Evolutionary conservation across 176 grass and related monocot genomes (phyloP).

Genomic region (Bothriochloa decipiens): DNA sequence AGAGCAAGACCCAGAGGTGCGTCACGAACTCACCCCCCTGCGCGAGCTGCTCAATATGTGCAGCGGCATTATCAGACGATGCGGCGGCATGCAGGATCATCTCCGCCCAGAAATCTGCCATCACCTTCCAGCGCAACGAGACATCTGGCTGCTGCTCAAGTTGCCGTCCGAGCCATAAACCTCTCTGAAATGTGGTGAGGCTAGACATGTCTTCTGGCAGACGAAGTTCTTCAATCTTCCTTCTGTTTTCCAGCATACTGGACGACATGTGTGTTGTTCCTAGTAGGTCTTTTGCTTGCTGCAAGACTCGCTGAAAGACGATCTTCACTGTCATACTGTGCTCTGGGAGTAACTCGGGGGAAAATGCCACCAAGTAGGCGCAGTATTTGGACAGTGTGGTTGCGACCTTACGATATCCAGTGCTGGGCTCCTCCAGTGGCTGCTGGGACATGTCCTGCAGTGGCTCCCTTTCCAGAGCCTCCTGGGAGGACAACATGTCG

Average conservation of each 20-base stretch:
- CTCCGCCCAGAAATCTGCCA: neutral
- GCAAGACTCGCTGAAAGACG: neutral
- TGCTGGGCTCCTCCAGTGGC: neutral
- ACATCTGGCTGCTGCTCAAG: neutral
- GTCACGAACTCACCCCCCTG: neutral
- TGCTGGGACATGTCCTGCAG: neutral
- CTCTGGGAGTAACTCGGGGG: neutral
- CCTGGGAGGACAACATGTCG: neutral
- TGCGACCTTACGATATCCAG: neutral
- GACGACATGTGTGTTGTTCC: neutral
- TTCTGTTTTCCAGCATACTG: neutral
- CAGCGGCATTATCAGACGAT: neutral
- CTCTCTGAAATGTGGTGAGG: neutral
- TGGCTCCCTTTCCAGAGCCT: too few species aligned
- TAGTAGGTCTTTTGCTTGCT: neutral
- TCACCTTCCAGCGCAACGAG: neutral
- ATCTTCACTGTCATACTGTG: neutral
- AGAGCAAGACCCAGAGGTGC: constrained; percentile 2
- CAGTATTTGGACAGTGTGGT: neutral
- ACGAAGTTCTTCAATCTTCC: neutral
- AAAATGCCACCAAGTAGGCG: constrained; percentile 11
- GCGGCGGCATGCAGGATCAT: neutral
- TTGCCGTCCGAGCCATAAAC: neutral
- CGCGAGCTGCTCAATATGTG: neutral
- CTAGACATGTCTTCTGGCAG: neutral